phyloP scores from a whole-genome alignment of 2,329 filamentous ascomycete species.

The Volutella citrinella region DNA sequence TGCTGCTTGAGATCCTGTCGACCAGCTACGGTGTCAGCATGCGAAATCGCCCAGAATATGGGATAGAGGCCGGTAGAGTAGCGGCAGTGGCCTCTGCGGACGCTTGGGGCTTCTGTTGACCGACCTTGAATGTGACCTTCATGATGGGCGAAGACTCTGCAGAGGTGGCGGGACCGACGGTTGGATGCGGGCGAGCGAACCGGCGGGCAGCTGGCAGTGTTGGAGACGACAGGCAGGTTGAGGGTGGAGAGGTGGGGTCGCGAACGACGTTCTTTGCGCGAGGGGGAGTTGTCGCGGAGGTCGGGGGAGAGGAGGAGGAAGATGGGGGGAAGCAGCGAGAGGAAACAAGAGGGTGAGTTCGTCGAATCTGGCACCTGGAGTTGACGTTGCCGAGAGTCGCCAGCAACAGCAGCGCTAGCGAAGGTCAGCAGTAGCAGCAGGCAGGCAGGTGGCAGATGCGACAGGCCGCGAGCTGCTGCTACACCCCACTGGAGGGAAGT shows the following conservation, averaged over 20 bases:
- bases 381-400: background rate
- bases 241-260: no score
- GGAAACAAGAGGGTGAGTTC: background rate
- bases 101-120: constrained; percentile 18
- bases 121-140: constrained; percentile 67
- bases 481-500: no score
- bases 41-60: background rate
- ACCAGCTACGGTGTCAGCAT: constrained; percentile 7
- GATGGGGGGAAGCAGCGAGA: background rate
- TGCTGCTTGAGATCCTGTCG: constrained; percentile 93
- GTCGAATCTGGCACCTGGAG: no score
- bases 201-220: constrained; percentile 9
- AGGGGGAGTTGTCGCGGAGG: background rate
- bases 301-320: background rate
- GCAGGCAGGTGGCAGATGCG: no score
- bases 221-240: no score
- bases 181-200: constrained; percentile 16
- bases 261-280: background rate
- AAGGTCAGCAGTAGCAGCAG: no score
- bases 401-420: no score
- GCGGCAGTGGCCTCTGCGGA: background rate
- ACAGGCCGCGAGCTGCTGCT: no score
- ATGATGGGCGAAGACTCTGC: constrained; percentile 48
- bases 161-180: constrained; percentile 20
- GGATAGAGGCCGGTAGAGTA: background rate